Conservation (phyloP, 495 filamentous ascomycete species). For the Podospora bellae-mahoneyi region DNA sequence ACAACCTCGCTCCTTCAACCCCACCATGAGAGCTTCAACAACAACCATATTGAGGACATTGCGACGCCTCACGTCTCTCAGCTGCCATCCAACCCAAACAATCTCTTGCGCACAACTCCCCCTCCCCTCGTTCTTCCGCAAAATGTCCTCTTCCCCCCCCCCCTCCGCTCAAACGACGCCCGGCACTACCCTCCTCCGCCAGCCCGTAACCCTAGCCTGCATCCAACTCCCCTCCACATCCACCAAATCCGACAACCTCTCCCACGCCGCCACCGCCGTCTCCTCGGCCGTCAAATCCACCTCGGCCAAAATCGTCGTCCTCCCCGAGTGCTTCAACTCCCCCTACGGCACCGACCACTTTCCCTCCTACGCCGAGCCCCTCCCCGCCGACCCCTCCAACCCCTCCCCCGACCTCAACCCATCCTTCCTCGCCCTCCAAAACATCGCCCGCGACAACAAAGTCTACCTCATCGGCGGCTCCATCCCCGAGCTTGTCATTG, state of each 20-base stretch:
- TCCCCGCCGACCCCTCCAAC: conserved; percentile 69
- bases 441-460: conserved; percentile 70
- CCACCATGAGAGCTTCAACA: conserved; percentile 18
- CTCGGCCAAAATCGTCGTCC: conserved; percentile 72
- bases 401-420: conserved; percentile 37
- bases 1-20: background rate
- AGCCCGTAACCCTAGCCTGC: conserved; percentile 76
- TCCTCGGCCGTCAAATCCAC: conserved; percentile 66
- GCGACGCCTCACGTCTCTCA: conserved; percentile 6
- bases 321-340: conserved; percentile 93
- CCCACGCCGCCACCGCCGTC: conserved; percentile 74
- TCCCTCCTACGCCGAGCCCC: conserved; percentile 83
- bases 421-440: conserved; percentile 77
- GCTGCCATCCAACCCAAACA: background rate
- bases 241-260: conserved; percentile 83
- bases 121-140: conserved; percentile 28
- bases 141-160: conserved; percentile 48
- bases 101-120: conserved; percentile 6
- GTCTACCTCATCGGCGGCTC: conserved; percentile 86
- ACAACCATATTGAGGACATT: conserved; percentile 23
- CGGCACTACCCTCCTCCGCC: conserved; percentile 54
- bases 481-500: conserved; percentile 71
- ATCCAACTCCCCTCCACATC: conserved; percentile 75
- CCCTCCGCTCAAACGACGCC: conserved; percentile 16
- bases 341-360: conserved; percentile 93